These are phyloP conservation scores for Phalaenopsis hybrid DNA, from an alignment of 116 monocot species.

Conservation along the genomic window DNA sequence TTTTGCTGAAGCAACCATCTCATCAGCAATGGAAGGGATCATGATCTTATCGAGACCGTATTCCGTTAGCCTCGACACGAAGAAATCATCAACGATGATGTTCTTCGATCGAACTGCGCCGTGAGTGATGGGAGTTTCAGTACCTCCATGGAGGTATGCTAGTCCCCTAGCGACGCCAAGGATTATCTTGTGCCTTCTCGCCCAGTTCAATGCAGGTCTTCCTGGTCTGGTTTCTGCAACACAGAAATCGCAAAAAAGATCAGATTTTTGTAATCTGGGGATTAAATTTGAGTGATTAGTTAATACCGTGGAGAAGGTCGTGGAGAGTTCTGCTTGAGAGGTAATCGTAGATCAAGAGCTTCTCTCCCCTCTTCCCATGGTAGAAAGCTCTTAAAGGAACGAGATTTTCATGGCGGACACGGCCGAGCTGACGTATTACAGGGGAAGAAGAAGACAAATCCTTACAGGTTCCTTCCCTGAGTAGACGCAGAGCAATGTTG, in stretches of 20 bases:
- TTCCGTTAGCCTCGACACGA: constrained; percentile 53
- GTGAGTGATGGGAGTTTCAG: constrained; percentile 46
- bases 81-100: constrained; percentile 64
- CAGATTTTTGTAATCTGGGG: background rate
- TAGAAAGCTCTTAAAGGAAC: constrained; percentile 73
- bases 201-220: constrained; percentile 60
- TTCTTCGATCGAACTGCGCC: constrained; percentile 64
- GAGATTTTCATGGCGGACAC: constrained; percentile 70
- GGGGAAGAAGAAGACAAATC: constrained; percentile 49
- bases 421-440: constrained; percentile 47
- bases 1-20: constrained; percentile 51
- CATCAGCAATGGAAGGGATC: constrained; percentile 67
- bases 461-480: constrained; percentile 66
- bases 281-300: background rate
- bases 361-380: constrained; percentile 80
- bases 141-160: constrained; percentile 59
- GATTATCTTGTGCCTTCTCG: constrained; percentile 67
- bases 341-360: constrained; percentile 86
- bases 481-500: constrained; percentile 47
- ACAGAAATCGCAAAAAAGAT: background rate
- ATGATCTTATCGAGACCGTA: constrained; percentile 57
- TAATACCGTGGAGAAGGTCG: constrained; percentile 69
- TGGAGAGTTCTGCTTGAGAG: constrained; percentile 50
- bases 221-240: constrained; percentile 46
- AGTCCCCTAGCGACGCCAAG: constrained; percentile 61